Evolutionary conservation across 352 stramenopile species (phyloP).

Genomic region (Globisporangium paroecandrum): DNA sequence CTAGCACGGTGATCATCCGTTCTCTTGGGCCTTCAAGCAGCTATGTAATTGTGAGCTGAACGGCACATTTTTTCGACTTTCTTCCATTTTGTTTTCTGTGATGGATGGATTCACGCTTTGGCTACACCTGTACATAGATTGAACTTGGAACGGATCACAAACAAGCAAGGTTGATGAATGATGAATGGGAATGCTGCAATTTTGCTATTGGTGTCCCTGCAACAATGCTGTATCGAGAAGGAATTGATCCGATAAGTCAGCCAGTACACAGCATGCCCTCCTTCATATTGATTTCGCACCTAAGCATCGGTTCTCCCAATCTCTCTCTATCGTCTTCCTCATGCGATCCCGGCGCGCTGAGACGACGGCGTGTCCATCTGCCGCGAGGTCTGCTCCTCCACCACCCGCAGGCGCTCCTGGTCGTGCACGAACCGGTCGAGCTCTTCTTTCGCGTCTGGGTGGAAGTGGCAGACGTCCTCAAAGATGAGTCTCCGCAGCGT

Average conservation of each 20-base stretch:
- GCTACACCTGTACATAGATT: background rate
- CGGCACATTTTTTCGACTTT: too few species aligned
- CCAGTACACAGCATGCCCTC: background rate
- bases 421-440: slow-evolving; percentile 50
- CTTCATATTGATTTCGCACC: background rate
- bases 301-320: background rate
- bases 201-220: background rate
- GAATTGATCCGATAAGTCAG: background rate
- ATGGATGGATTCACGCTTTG: background rate
- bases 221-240: background rate
- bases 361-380: background rate
- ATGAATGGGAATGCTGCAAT: background rate
- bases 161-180: background rate
- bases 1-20: background rate
- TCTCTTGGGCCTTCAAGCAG: background rate
- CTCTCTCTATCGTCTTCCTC: background rate
- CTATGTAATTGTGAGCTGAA: too few species aligned
- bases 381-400: slow-evolving; percentile 21
- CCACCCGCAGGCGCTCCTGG: slow-evolving; percentile 34
- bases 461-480: slow-evolving; percentile 84
- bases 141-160: background rate
- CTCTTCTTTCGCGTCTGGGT: slow-evolving; percentile 63
- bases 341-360: slow-evolving; percentile 11
- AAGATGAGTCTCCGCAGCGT: slow-evolving; percentile 79
- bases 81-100: background rate